Conservation (phyloP, 2,329 filamentous ascomycete species). For the Cladorrhinum sp. region DNA sequence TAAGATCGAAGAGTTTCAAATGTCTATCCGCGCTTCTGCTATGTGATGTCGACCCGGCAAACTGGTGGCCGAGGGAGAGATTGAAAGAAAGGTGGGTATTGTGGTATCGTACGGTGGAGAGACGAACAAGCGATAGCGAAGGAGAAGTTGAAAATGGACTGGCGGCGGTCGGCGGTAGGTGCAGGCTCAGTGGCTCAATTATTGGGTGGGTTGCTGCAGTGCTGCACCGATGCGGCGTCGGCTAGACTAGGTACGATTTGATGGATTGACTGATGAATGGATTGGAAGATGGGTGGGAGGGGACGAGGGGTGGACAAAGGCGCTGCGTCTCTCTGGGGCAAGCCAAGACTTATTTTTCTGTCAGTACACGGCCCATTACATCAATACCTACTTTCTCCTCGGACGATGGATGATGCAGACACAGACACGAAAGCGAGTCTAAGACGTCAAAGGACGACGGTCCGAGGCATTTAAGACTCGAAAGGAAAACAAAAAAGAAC, state of each 20-base stretch:
- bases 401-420: background rate
- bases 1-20: conserved; percentile 2
- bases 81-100: conserved; percentile 18
- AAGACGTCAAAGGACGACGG: too few relatives aligned
- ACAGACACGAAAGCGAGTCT: background rate
- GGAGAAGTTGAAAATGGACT: conserved; percentile 13
- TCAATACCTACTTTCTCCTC: background rate
- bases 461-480: too few relatives aligned
- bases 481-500: background rate
- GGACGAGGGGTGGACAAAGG: background rate
- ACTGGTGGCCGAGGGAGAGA: conserved; percentile 8
- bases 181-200: conserved; percentile 11
- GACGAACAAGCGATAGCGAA: conserved; percentile 11
- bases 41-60: conserved; percentile 10
- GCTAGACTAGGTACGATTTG: conserved; percentile 12
- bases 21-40: too few relatives aligned
- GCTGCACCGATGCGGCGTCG: conserved; percentile 21
- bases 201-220: conserved; percentile 12
- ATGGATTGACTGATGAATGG: background rate
- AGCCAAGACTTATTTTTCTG: background rate
- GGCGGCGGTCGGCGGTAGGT: background rate
- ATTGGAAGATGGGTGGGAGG: background rate
- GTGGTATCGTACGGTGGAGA: conserved; percentile 10
- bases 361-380: background rate
- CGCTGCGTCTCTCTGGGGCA: background rate